Evolutionary conservation across 306 rosid genomes (phyloP).

Genomic region (Fragaria nilgerrensis): DNA sequence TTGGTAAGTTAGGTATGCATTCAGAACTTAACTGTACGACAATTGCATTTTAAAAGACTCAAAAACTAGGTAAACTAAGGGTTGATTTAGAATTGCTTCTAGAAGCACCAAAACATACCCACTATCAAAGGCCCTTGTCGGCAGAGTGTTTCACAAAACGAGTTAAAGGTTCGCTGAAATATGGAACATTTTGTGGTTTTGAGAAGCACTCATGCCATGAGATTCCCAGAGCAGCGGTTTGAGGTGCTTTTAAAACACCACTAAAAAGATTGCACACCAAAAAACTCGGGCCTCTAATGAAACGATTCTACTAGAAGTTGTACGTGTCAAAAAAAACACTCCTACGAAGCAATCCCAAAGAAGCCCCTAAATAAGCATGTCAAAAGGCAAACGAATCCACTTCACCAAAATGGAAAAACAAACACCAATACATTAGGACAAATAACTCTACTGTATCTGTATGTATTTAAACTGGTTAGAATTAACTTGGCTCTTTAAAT

Average conservation of each 20-base stretch:
- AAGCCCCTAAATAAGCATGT: background rate
- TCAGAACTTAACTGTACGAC: background rate
- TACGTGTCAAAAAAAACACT: background rate
- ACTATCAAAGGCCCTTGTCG: background rate
- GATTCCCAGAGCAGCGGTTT: background rate
- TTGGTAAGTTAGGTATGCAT: background rate
- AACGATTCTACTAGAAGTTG: background rate
- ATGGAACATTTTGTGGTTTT: background rate
- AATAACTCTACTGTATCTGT: background rate
- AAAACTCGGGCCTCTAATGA: background rate
- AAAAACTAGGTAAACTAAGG: background rate
- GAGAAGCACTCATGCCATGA: background rate
- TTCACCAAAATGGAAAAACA: background rate
- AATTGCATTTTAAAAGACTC: too few species aligned
- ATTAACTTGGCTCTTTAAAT: slow-evolving; percentile 86
- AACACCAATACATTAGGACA: background rate
- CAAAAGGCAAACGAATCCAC: background rate
- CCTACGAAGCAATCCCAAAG: slow-evolving; percentile 3
- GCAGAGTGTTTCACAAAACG: background rate
- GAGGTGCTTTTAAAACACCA: background rate
- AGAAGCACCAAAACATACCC: background rate
- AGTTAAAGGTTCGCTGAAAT: background rate
- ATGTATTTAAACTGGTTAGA: slow-evolving; percentile 7
- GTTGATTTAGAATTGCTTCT: background rate
- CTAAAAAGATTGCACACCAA: background rate